These are phyloP conservation scores for Botrytis squamosa DNA, from an alignment of 2,329 filamentous ascomycete species.

Conservation along the genomic window DNA sequence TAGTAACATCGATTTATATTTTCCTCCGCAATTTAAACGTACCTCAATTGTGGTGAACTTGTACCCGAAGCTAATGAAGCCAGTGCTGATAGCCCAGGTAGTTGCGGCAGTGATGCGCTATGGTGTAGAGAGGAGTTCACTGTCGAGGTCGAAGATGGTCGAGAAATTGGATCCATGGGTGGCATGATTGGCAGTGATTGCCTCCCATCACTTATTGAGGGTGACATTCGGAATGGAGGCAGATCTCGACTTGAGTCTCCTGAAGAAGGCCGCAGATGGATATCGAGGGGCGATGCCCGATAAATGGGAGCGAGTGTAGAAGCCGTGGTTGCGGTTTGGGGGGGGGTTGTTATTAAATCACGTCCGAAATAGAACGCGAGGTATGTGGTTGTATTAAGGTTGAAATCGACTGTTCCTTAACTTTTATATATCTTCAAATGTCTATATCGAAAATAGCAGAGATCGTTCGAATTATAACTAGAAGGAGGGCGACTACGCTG, in stretches of 20 bases:
- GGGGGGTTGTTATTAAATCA: constrained; percentile 34
- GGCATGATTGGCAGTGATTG: constrained; percentile 48
- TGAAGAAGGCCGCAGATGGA: constrained; percentile 46
- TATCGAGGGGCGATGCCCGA: constrained; percentile 57
- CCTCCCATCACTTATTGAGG: constrained; percentile 46
- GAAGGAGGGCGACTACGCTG: constrained; percentile 11
- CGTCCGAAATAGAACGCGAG: constrained; percentile 35
- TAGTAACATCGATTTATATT: background rate
- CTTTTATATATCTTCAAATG: constrained; percentile 26
- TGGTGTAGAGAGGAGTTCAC: constrained; percentile 45
- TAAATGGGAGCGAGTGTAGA: constrained; percentile 57
- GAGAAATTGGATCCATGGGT: constrained; percentile 48
- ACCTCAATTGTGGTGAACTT: constrained; percentile 51
- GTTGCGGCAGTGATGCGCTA: constrained; percentile 43
- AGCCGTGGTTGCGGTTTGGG: constrained; percentile 48
- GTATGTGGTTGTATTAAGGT: constrained; percentile 19
- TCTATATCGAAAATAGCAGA: constrained; percentile 28
- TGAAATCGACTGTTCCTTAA: background rate
- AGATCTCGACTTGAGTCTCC: constrained; percentile 49
- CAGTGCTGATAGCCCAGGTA: constrained; percentile 59
- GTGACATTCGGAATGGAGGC: constrained; percentile 46
- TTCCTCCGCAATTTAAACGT: constrained; percentile 39
- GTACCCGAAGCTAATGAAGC: constrained; percentile 54
- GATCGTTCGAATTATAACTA: constrained; percentile 26
- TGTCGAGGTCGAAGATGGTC: constrained; percentile 53